Evolutionary conservation across 305 asterid genomes (phyloP), one percentile per base, ranked within the genome.

Genomic region (Euphrasia arctica): DNA sequence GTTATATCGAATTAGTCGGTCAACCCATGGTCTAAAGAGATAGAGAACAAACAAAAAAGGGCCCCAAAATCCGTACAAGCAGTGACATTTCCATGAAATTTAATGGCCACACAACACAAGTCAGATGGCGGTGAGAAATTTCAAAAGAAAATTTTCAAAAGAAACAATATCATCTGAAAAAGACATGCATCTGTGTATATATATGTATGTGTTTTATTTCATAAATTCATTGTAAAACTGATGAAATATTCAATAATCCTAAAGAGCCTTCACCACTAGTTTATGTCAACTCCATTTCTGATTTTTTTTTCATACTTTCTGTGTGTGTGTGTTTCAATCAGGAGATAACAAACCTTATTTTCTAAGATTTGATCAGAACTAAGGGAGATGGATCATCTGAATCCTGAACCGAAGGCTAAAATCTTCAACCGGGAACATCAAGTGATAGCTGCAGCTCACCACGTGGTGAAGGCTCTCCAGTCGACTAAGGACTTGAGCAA

Each of bases 401-500:
- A 11, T 47, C 0, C 34, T 12, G 34, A 5, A 7, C 45, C 36
- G 9, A 68, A 51, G 62, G 64, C 61, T 1, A 54, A 34, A 6
- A 64, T 18, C 32, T 39, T 13, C 15, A 85, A 82, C 5, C 73
- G 72, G 0, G 85, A 85, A 57, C 79, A 70, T 31, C 94, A 85
- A 47, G 57, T 83, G 57, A 70, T 82, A 50, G 83, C 83, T 9
- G 96, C 91, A 18, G 85, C 84, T 29, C 70, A 79, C 60, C 94
- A 88, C 75, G 72, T 84, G 64, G 66, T 82, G 62, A 85, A 78
- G 83, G 88, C 83, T 57, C 79, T 88, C 25, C 78, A 68, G 54
- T 73, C 65, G 14, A 79, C 78, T 9, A 74, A 64, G 62, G 69
- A 15, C 63, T 28, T 83, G 61, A 65, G 64, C 60, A 9, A 58